phyloP scores from a whole-genome alignment of 2,329 filamentous ascomycete species.

The Dendrostoma leiphaemia region DNA sequence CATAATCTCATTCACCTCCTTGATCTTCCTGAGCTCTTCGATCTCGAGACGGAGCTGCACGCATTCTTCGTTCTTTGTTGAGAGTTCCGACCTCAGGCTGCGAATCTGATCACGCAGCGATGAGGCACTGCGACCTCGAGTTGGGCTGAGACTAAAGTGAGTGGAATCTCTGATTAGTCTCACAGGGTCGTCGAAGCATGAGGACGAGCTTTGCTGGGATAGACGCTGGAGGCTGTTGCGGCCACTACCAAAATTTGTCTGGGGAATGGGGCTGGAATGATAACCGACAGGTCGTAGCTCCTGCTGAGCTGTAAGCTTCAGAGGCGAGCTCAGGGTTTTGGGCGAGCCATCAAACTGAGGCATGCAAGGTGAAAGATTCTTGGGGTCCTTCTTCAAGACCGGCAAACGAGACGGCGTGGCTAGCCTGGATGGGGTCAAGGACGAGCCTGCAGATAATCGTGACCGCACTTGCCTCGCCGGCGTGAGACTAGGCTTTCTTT shows the following conservation, averaged over 20 bases:
- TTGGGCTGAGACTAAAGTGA: background rate
- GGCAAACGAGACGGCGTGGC: constrained; percentile 8
- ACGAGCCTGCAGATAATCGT: background rate
- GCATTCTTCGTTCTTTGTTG: constrained; percentile 12
- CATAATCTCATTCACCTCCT: constrained; percentile 8
- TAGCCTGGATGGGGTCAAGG: background rate
- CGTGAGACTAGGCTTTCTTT: background rate
- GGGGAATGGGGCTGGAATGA: constrained; percentile 5
- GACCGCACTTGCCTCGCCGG: background rate
- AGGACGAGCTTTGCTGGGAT: constrained; percentile 1
- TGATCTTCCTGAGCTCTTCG: constrained; percentile 9
- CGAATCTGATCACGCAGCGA: constrained; percentile 17
- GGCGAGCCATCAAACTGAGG: constrained; percentile 10
- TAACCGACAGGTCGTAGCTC: background rate
- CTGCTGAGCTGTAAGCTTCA: constrained; percentile 3
- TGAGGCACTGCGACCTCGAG: constrained; percentile 8
- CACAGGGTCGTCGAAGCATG: background rate
- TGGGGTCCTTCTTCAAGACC: background rate
- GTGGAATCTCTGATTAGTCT: background rate
- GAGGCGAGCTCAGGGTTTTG: background rate
- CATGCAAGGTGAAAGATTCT: background rate
- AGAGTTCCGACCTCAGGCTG: constrained; percentile 13
- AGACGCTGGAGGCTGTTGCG: background rate
- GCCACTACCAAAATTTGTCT: background rate
- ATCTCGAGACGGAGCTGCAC: constrained; percentile 10